These are phyloP conservation scores for Elsinoe australis DNA, from an alignment of 2,329 filamentous ascomycete genomes.

Conservation along the genomic window DNA sequence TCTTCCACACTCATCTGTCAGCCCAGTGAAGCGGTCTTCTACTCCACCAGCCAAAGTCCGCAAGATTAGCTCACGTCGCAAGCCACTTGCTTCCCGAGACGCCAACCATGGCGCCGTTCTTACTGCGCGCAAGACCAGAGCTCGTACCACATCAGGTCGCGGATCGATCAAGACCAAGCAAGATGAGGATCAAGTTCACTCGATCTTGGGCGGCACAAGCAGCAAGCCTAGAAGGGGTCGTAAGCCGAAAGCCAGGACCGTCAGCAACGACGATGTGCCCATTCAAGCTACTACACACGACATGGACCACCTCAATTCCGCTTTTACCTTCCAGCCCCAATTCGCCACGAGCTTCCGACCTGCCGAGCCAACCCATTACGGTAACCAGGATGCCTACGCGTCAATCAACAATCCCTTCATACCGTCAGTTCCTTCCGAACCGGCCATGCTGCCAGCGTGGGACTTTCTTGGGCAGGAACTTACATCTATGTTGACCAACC, in stretches of 20 bases:
- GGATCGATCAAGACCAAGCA: slow-evolving; percentile 29
- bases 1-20: slow-evolving; percentile 34
- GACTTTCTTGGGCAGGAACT: slow-evolving; percentile 20
- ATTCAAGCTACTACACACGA: slow-evolving; percentile 26
- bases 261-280: slow-evolving; percentile 23
- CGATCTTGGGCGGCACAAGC: slow-evolving; percentile 1
- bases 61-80: slow-evolving; percentile 22
- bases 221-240: slow-evolving; percentile 15
- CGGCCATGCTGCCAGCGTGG: slow-evolving; percentile 17
- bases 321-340: slow-evolving; percentile 19
- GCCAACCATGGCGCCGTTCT: slow-evolving; percentile 23
- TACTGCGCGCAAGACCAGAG: slow-evolving; percentile 19
- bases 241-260: background rate
- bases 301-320: slow-evolving; percentile 20
- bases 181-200: slow-evolving; percentile 21
- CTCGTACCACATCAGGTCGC: slow-evolving; percentile 18
- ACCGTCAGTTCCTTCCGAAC: slow-evolving; percentile 15
- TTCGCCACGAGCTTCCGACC: too few relatives aligned
- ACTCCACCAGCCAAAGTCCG: slow-evolving; percentile 26
- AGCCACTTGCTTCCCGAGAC: slow-evolving; percentile 26
- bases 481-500: slow-evolving; percentile 21
- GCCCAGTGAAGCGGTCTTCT: slow-evolving; percentile 29
- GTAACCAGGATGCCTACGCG: background rate
- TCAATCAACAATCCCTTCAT: too few relatives aligned
- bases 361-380: background rate